A percentile compares a stretch with the other conserved stretches of the same genome.
These are phyloP conservation scores for Rhododendron mucronatum DNA, from an alignment of 148 eudicot genomes.

Conservation along the genomic window DNA sequence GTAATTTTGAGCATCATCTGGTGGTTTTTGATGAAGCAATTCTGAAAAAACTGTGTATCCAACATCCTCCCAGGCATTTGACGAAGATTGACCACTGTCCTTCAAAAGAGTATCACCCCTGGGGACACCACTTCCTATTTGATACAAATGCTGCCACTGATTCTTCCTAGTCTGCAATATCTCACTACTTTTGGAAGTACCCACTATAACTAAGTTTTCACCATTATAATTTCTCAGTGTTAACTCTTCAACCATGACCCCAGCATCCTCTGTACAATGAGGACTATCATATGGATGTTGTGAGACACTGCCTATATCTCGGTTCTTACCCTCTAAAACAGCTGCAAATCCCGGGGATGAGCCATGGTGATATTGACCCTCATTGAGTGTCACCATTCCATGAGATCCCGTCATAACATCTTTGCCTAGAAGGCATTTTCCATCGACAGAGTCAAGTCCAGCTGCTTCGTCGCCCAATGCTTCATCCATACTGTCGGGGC, in stretches of 20 bases:
- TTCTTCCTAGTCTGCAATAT: conserved; percentile 28
- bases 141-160: conserved; percentile 45
- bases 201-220: conserved; percentile 27
- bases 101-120: conserved; percentile 20
- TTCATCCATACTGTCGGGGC: conserved; percentile 39
- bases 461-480: conserved; percentile 45
- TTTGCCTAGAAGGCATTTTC: conserved; percentile 33
- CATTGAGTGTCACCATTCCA: conserved; percentile 38
- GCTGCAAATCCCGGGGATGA: conserved; percentile 41
- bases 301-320: conserved; percentile 28
- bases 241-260: conserved; percentile 64
- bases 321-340: conserved; percentile 37
- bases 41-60: conserved; percentile 27
- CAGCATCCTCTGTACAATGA: conserved; percentile 34
- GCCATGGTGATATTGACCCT: conserved; percentile 32
- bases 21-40: conserved; percentile 25
- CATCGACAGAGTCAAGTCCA: conserved; percentile 29
- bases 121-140: conserved; percentile 28
- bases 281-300: conserved; percentile 38
- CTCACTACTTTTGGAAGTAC: conserved; percentile 40
- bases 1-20: conserved; percentile 18
- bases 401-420: conserved; percentile 36
- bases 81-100: conserved; percentile 25
- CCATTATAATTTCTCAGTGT: conserved; percentile 37
- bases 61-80: conserved; percentile 29